These are phyloP conservation scores for Aspergillus egyptiacus DNA, from an alignment of 495 filamentous ascomycete species.

Conservation along the genomic window DNA sequence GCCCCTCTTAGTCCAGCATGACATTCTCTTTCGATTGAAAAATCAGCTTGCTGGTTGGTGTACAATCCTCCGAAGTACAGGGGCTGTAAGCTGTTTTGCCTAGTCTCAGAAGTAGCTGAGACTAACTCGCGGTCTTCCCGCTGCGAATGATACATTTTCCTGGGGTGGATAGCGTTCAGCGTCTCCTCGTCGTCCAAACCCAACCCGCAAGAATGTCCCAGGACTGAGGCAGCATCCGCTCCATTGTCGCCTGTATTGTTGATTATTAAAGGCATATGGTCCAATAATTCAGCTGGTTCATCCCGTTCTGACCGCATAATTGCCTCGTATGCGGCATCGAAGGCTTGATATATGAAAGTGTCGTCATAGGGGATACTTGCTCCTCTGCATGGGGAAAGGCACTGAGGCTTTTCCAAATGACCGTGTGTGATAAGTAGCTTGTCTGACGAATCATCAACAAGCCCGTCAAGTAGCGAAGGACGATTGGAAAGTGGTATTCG, in stretches of 20 bases:
- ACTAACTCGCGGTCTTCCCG: background rate
- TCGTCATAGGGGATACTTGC: background rate
- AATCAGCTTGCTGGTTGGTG: background rate
- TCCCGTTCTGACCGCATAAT: slow-evolving; percentile 8
- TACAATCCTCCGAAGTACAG: background rate
- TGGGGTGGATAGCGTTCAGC: background rate
- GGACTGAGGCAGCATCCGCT: background rate
- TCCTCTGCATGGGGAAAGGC: background rate
- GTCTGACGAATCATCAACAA: background rate
- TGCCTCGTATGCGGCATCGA: slow-evolving; percentile 12
- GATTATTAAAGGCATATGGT: background rate
- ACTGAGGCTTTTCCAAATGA: background rate
- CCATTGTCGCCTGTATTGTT: background rate
- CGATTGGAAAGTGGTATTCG: background rate
- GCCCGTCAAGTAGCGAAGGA: background rate
- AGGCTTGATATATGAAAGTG: background rate
- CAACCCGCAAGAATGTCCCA: background rate
- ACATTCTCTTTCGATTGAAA: background rate
- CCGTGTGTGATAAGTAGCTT: background rate
- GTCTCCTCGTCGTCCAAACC: background rate
- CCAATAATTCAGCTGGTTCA: background rate
- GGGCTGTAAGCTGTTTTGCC: background rate
- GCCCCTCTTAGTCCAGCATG: background rate
- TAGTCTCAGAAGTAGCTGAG: background rate
- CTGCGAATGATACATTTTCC: background rate